Base-by-base conservation (phyloP, 352 stramenopile genomes). In the Blastocystis sp. region DNA sequence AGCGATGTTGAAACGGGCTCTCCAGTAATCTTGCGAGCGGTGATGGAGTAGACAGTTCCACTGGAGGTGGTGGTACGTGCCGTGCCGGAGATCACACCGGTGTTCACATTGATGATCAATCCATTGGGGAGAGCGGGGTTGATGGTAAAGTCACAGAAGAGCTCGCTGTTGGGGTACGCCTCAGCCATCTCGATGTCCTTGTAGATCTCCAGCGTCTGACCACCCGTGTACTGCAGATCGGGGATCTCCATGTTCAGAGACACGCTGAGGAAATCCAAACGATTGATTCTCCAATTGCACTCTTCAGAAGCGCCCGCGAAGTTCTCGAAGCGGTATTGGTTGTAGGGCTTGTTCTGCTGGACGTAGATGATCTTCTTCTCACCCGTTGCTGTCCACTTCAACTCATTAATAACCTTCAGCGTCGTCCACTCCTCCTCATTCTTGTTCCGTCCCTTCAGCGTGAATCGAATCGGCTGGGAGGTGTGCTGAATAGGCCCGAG, bases 21-120 rank as follows among this genome's bases (percentile, higher is more conserved):
- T 77, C 66, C 66, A 5, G 66, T 77, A n/a, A 77, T 19, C 66
- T 77, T 77, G 19, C 34, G 53, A 4, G 66, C 66, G 23, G 66
- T 77, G 40, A 77, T 41, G 56, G 2, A n/a, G 71, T 21, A 40
- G 45, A 10, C 1, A 38, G 1, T 2, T 38, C 45, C 23, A 43
- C n/a, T n/a, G n/a, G n/a, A n/a, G n/a, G n/a, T n/a, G n/a, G n/a
- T n/a, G n/a, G 17, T 3, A 77, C n/a, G 34, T 48, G 71, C 48
- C 28, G 56, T 66, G 23, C 71, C 71, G 19, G 41, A 62, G 28
- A 81, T 81, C 71, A 38, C 21, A 41, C 71, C 71, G 2, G 71
- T 81, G 4, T 53, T 23, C 0, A 52, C 2, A 64, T 81, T 59
- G 1, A 81, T 41, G 0, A 34, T 2, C 9, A 81, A 19, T 23